phyloP scores from a whole-genome alignment of 129 eudicot genomes.

The Logfia minima region DNA sequence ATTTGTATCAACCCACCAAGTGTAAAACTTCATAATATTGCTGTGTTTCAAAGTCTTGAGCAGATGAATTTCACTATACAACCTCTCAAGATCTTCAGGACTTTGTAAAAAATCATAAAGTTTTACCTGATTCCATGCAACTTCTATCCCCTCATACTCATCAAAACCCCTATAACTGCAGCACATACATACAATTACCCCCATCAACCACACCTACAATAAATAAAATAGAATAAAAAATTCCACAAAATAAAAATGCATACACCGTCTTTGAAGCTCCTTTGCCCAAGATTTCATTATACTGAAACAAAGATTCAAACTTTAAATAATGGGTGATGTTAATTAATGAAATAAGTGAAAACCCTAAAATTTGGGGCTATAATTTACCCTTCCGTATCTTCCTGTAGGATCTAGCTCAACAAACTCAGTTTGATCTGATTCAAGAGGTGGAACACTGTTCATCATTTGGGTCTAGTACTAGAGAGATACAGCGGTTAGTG shows the following conservation, averaged over 20 bases:
- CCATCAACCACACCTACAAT: not conserved
- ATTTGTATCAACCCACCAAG: constrained; percentile 90
- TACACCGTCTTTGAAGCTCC: constrained; percentile 97
- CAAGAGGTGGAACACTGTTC: constrained; percentile 26
- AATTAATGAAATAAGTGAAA: not conserved
- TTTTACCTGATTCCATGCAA: constrained; percentile 95
- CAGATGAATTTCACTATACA: constrained; percentile 83
- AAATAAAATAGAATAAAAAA: not conserved
- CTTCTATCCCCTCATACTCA: constrained; percentile 96
- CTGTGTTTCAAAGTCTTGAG: constrained; percentile 85
- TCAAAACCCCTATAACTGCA: constrained; percentile 81
- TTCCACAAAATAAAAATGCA: constrained; percentile 16
- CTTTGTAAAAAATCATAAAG: constrained; percentile 77
- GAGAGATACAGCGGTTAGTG: too few relatives aligned
- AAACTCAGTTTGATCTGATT: constrained; percentile 60
- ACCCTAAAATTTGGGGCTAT: not conserved
- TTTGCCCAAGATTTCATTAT: constrained; percentile 84
- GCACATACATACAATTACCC: not conserved
- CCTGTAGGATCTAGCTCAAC: constrained; percentile 96
- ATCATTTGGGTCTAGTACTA: not conserved
- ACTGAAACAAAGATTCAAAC: constrained; percentile 48
- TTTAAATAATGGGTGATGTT: not conserved
- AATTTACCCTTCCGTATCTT: constrained; percentile 85
- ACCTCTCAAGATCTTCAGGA: constrained; percentile 88
- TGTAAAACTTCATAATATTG: constrained; percentile 88